These are phyloP conservation scores for Daldinia sp. DNA, from an alignment of 2,329 filamentous ascomycete species.

Conservation along the genomic window DNA sequence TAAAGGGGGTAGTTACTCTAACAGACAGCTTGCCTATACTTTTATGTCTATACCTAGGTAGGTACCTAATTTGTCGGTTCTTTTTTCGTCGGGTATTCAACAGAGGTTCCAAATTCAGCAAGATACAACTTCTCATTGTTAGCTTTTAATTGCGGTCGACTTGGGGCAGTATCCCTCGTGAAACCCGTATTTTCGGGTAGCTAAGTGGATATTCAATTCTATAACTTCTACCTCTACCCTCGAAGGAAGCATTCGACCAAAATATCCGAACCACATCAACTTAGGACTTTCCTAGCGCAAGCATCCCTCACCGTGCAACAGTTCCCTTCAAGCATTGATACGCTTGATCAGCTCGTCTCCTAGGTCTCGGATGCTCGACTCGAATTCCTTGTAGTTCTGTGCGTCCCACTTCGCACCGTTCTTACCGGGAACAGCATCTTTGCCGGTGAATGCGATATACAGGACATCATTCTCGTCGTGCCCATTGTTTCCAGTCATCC, in stretches of 20 bases:
- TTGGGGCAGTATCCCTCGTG: too few species aligned
- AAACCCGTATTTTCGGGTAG: too few species aligned
- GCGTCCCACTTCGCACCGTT: conserved; percentile 64
- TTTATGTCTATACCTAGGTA: too few species aligned
- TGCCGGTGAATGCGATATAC: conserved; percentile 67
- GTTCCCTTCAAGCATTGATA: conserved; percentile 39
- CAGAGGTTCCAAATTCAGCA: too few species aligned
- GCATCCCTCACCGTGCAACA: neutral
- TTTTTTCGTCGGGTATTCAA: too few species aligned
- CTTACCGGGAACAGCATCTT: conserved; percentile 63
- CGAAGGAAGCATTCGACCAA: neutral
- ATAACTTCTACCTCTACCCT: too few species aligned
- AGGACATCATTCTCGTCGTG: conserved; percentile 66
- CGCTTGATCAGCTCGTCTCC: conserved; percentile 61
- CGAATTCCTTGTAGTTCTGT: conserved; percentile 57
- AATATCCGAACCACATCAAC: neutral
- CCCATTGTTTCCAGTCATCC: conserved; percentile 63
- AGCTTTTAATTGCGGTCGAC: too few species aligned
- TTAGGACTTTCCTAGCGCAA: neutral
- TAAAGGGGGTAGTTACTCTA: too few species aligned
- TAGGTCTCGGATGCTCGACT: conserved; percentile 58
- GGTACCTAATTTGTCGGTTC: too few species aligned
- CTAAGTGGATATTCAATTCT: too few species aligned
- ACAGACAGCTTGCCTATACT: too few species aligned
- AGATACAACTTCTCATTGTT: too few species aligned